Base-by-base conservation (phyloP, 2,329 filamentous ascomycete genomes). In the Cytospora chrysosperma region DNA sequence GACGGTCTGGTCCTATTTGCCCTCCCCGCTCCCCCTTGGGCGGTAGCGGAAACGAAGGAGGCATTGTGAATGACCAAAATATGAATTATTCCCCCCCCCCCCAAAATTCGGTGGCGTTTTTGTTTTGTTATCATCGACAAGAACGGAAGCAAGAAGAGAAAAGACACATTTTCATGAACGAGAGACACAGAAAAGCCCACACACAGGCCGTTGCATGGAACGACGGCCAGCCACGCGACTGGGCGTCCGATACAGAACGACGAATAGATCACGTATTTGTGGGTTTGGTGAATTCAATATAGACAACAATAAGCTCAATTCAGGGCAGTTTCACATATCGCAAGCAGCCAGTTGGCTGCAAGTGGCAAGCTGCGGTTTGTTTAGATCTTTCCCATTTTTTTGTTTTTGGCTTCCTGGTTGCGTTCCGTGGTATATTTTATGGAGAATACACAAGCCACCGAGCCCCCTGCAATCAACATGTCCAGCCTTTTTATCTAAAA, bases 61-160 rank as follows among this genome's bases (percentile, higher is more conserved):
- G 43, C 43, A 21, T 13, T 47, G 43, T 47, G 43, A 13, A 21
- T 24, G 43, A 10, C 43, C 43, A 47, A 47, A 47, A 47, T 53
- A 56, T 51, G n/a, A 27, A 24, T 19, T 24, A 65, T 60, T 26
- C 49, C 43, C 43, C 17, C 49, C 43, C 43, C 17, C 60, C 28
- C 26, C 59, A 65, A 65, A 59, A 56, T 49, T 53, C 32, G 43
- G 43, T 51, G 56, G 60, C 34, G 24, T 54, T 50, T 28, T 30
- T 9, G 4, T 30, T 30, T 30, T 30, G 4, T 30, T 57, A 51
- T 30, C 50, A 47, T 57, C 34, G 24, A 47, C 28, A 15, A 40
- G 13, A 30, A 30, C 10, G 24, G 19, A 47, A 40, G 9, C 32
- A 34, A 21, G 28, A 15, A 54, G 37, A 21, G 47, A 60, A 27